Evolutionary conservation across 495 filamentous ascomycete genomes (phyloP).

Genomic region (Penicillium alfredii): DNA sequence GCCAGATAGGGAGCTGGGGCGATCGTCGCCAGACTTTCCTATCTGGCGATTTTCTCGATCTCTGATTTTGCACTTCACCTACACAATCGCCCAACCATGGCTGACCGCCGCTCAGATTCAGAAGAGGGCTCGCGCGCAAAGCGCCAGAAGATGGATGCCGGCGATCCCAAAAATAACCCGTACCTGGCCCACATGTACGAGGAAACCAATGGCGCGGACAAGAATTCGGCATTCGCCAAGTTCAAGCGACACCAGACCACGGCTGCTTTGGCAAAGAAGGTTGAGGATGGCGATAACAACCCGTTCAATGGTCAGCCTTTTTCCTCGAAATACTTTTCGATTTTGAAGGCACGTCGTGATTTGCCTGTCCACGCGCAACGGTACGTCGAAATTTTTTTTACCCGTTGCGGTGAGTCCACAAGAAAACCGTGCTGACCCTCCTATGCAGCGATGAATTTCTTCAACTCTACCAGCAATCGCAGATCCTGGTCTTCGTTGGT

Average conservation of each 20-base stretch:
- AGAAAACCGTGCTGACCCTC: conserved; percentile 4
- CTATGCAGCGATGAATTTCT: conserved; percentile 78
- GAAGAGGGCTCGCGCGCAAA: conserved; percentile 41
- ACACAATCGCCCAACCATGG: conserved; percentile 26
- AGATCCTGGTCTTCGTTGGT: conserved; percentile 97
- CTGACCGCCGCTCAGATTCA: conserved; percentile 37
- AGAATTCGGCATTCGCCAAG: conserved; percentile 49
- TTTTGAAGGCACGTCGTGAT: conserved; percentile 74
- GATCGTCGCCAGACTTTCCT: conserved; percentile 29
- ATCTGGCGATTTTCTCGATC: conserved; percentile 23
- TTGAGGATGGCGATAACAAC: conserved; percentile 79
- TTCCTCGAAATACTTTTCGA: conserved; percentile 80
- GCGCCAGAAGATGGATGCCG: conserved; percentile 46
- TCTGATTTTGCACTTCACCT: conserved; percentile 17
- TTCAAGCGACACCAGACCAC: conserved; percentile 80
- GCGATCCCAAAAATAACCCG: conserved; percentile 61
- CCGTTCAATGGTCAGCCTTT: conserved; percentile 73
- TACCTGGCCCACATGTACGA: conserved; percentile 88
- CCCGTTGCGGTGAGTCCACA: too few relatives aligned
- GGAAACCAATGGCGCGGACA: conserved; percentile 41
- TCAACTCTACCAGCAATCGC: conserved; percentile 80
- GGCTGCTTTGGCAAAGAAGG: conserved; percentile 60
- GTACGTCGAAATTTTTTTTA: conserved; percentile 35
- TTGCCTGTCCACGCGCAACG: conserved; percentile 88
- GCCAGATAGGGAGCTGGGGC: conserved; percentile 27